phyloP scores from a whole-genome alignment of 2,329 filamentous ascomycete genomes.

The Leptographium lundbergii region DNA sequence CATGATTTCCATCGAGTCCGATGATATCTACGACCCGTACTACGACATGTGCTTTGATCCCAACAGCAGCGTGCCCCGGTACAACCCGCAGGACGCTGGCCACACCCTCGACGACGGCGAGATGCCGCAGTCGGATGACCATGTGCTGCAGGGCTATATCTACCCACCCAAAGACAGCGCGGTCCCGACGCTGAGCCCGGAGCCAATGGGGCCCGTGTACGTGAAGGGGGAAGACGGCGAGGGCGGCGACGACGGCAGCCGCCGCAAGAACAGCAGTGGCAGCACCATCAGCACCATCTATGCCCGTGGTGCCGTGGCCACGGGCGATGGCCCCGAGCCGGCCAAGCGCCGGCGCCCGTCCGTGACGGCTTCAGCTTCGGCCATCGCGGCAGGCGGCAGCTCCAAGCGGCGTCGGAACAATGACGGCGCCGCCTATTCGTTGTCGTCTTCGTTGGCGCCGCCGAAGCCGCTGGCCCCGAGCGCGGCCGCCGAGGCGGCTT shows the following conservation, averaged over 20 bases:
- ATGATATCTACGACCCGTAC: neutral
- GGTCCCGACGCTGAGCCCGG: neutral
- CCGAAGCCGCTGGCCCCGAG: neutral
- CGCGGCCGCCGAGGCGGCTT: neutral
- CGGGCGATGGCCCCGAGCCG: neutral
- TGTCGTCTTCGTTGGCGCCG: neutral
- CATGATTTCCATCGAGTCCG: neutral
- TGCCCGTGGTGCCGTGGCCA: no score
- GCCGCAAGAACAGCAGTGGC: no score
- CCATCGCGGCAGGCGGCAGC: no score
- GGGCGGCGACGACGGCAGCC: no score
- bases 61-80: neutral
- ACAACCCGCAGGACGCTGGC: slow-evolving; percentile 12
- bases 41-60: neutral
- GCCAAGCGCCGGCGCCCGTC: neutral
- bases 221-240: neutral
- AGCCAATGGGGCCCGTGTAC: neutral
- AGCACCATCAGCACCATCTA: no score
- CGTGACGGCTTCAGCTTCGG: neutral
- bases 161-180: neutral
- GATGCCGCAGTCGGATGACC: neutral
- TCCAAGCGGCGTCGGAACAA: no score
- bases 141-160: neutral
- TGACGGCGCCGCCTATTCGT: neutral
- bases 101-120: slow-evolving; percentile 17